phyloP scores from a whole-genome alignment of 495 filamentous ascomycete species.

The Penicillium cinerascens region DNA sequence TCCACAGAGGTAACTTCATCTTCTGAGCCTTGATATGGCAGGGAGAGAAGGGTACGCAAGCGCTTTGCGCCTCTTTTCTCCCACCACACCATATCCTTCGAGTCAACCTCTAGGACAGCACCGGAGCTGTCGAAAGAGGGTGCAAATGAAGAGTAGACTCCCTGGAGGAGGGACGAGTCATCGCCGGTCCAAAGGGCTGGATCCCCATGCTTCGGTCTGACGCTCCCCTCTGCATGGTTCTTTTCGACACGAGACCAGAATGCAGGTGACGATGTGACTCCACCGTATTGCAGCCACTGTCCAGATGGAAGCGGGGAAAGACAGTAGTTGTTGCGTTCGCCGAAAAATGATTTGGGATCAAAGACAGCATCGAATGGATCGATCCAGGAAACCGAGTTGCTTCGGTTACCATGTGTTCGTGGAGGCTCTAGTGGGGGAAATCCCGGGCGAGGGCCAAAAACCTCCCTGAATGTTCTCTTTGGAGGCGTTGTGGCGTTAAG shows the following conservation, averaged over 20 bases:
- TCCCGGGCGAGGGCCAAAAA: slow-evolving; percentile 69
- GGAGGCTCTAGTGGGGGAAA: slow-evolving; percentile 69
- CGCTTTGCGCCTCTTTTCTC: slow-evolving; percentile 63
- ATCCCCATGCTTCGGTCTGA: slow-evolving; percentile 24
- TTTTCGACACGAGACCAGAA: slow-evolving; percentile 44
- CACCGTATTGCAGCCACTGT: slow-evolving; percentile 45
- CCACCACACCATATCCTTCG: slow-evolving; percentile 85
- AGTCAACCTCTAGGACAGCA: slow-evolving; percentile 66
- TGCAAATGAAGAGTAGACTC: slow-evolving; percentile 85
- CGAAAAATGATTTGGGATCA: slow-evolving; percentile 33
- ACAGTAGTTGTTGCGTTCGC: slow-evolving; percentile 40
- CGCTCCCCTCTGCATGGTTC: slow-evolving; percentile 12
- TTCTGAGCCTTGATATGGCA: slow-evolving; percentile 28
- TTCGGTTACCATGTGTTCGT: slow-evolving; percentile 28
- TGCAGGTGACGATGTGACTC: slow-evolving; percentile 39
- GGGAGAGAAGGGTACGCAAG: slow-evolving; percentile 49
- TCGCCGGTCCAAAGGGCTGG: slow-evolving; percentile 33
- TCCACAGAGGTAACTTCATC: slow-evolving; percentile 39
- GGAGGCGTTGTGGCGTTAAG: slow-evolving; percentile 35
- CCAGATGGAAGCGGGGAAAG: slow-evolving; percentile 39
- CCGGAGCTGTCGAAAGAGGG: slow-evolving; percentile 76
- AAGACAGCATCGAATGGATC: slow-evolving; percentile 43
- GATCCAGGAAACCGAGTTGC: slow-evolving; percentile 32
- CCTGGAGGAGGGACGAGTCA: slow-evolving; percentile 62
- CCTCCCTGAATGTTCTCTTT: slow-evolving; percentile 69